Percentiles rank a stretch among this genome's conserved stretches.
These are phyloP conservation scores for Marchantia paleacea DNA, from an alignment of 225 moss, liverwort and hornwort genomes.

Conservation along the genomic window DNA sequence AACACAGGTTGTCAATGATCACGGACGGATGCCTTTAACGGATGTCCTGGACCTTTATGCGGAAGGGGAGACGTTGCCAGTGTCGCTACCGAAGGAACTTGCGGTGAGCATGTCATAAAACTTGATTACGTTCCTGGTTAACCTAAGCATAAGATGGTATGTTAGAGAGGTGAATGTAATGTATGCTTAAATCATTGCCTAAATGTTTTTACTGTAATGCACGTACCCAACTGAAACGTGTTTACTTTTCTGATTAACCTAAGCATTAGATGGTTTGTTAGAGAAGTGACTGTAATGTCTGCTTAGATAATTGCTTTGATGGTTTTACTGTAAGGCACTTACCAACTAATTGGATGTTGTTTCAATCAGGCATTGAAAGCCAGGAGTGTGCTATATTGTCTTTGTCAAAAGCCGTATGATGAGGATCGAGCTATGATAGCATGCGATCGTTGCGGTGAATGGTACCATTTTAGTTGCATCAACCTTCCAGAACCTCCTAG, in stretches of 20 bases:
- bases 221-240: no score
- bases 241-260: no score
- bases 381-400: constrained; percentile 71
- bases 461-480: constrained; percentile 93
- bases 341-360: neutral
- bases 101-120: constrained; percentile 45
- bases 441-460: constrained; percentile 86
- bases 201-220: no score
- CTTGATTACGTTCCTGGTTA: no score
- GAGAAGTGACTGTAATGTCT: no score
- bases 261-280: no score
- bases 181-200: no score
- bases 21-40: constrained; percentile 57
- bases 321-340: neutral
- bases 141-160: no score
- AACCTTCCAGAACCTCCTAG: constrained; percentile 68
- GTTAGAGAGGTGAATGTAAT: no score
- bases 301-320: no score
- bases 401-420: constrained; percentile 91
- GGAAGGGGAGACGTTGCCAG: constrained; percentile 64
- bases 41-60: constrained; percentile 61
- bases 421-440: constrained; percentile 82
- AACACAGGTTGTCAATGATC: constrained; percentile 68
- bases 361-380: constrained; percentile 54
- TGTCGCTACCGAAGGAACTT: constrained; percentile 61